These are phyloP conservation scores for Termitomyces sp. DNA, from an alignment of 768 basidiomycete genomes.

Conservation along the genomic window DNA sequence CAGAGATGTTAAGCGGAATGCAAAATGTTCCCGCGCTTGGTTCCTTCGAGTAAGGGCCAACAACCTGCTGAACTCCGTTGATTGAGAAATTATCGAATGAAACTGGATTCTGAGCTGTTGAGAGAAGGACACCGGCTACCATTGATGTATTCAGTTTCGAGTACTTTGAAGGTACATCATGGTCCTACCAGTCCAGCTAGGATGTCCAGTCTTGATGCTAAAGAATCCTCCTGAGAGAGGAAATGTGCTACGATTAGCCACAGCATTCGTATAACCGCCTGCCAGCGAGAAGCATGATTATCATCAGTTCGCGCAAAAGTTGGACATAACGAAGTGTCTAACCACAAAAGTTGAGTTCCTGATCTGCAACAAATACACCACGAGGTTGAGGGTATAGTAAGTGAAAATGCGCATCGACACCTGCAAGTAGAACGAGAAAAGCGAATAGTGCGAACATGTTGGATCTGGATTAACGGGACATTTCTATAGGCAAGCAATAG, in stretches of 20 bases:
- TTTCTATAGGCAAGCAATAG: background rate
- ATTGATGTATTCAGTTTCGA: background rate
- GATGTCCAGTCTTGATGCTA: constrained; percentile 54
- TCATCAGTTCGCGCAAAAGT: background rate
- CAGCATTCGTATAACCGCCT: constrained; percentile 59
- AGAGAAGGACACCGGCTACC: constrained; percentile 47
- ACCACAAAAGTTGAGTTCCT: constrained; percentile 65
- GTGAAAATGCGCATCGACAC: constrained; percentile 65
- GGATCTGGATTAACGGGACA: background rate
- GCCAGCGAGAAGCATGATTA: background rate
- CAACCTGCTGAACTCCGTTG: constrained; percentile 25
- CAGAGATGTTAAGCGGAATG: constrained; percentile 55
- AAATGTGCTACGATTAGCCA: constrained; percentile 57
- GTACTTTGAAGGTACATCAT: background rate
- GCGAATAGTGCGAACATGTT: background rate
- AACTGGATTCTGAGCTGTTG: constrained; percentile 55
- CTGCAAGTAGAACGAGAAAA: constrained; percentile 24
- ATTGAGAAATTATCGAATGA: constrained; percentile 57
- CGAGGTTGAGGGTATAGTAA: constrained; percentile 68
- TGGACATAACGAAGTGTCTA: background rate
- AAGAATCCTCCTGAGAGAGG: constrained; percentile 61
- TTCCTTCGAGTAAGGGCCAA: constrained; percentile 42
- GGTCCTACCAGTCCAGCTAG: constrained; percentile 43
- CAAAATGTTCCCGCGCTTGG: constrained; percentile 55
- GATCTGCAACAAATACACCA: constrained; percentile 55